A percentile compares a stretch with the other conserved stretches of the same genome.
Conservation (phyloP, 1,284 basidiomycete species). For the Moniliophthora roreri region DNA sequence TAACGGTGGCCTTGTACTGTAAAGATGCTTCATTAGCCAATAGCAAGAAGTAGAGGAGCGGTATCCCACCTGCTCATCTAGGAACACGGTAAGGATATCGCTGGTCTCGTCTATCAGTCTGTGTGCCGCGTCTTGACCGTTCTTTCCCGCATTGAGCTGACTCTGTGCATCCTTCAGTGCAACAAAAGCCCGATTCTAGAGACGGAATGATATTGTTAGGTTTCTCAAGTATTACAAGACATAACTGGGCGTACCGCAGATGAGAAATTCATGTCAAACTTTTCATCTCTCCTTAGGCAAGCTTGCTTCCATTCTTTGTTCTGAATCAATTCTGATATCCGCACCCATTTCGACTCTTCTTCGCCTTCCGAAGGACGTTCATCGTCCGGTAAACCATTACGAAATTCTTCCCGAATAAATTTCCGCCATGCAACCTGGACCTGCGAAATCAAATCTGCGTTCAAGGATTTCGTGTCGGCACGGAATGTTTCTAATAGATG, state of each 20-base stretch:
- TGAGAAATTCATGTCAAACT: slow-evolving; percentile 85
- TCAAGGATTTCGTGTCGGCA: slow-evolving; percentile 54
- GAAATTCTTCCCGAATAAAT: slow-evolving; percentile 63
- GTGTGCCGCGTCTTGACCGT: slow-evolving; percentile 49
- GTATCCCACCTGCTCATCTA: slow-evolving; percentile 73
- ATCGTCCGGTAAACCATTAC: slow-evolving; percentile 51
- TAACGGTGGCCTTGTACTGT: slow-evolving; percentile 79
- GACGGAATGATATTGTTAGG: slow-evolving; percentile 19
- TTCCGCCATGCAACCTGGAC: slow-evolving; percentile 64
- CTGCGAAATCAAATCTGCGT: slow-evolving; percentile 57
- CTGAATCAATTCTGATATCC: slow-evolving; percentile 47
- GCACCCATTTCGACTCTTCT: slow-evolving; percentile 54
- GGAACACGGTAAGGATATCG: slow-evolving; percentile 71
- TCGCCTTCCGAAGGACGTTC: slow-evolving; percentile 46
- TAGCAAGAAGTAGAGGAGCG: not conserved
- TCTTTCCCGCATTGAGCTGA: slow-evolving; percentile 39
- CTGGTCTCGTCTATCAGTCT: slow-evolving; percentile 70
- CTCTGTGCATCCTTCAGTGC: slow-evolving; percentile 48
- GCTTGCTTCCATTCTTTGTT: slow-evolving; percentile 69
- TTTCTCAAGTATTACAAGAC: not conserved
- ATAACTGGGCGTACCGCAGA: slow-evolving; percentile 58
- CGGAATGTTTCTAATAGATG: slow-evolving; percentile 75
- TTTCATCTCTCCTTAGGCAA: slow-evolving; percentile 79
- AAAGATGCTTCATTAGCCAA: slow-evolving; percentile 11
- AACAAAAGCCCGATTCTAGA: slow-evolving; percentile 51